phyloP scores from a whole-genome alignment of 345 rosid species.

The Salix purpurea region DNA sequence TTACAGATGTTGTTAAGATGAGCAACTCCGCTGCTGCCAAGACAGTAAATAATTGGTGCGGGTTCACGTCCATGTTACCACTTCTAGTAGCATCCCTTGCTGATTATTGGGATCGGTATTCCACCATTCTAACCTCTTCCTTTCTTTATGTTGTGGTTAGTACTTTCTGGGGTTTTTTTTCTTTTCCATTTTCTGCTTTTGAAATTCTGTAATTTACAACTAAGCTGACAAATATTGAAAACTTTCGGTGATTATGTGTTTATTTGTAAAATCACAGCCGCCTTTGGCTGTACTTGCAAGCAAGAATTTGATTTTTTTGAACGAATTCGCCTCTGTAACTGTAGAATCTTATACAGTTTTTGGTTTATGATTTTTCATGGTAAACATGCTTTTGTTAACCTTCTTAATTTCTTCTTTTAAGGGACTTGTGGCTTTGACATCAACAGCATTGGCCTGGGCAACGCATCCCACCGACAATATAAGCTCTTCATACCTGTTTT shows the following conservation, averaged over 20 bases:
- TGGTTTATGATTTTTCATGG: neutral
- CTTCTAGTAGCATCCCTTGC: conserved; percentile 75
- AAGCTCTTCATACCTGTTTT: conserved; percentile 54
- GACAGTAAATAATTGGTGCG: conserved; percentile 84
- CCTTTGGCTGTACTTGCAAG: too few relatives aligned
- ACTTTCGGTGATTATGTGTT: neutral
- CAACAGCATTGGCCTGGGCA: conserved; percentile 59
- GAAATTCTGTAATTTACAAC: neutral
- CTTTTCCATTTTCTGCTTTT: neutral
- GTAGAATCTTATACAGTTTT: neutral
- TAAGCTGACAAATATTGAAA: neutral
- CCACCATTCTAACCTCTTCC: conserved; percentile 69
- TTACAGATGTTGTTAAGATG: conserved; percentile 77
- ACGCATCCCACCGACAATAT: conserved; percentile 36
- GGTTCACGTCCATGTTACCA: conserved; percentile 82
- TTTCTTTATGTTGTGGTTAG: conserved; percentile 71
- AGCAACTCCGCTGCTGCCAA: conserved; percentile 86
- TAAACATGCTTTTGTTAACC: neutral
- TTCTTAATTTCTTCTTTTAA: conserved; percentile 16
- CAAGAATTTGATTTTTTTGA: too few relatives aligned
- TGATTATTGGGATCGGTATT: conserved; percentile 74
- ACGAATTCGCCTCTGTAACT: neutral
- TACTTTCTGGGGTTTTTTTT: neutral
- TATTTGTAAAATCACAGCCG: too few relatives aligned
- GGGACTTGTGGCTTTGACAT: conserved; percentile 85